Conservation (phyloP, 2,329 filamentous ascomycete genomes). For the Aspergillus arachidicola region DNA sequence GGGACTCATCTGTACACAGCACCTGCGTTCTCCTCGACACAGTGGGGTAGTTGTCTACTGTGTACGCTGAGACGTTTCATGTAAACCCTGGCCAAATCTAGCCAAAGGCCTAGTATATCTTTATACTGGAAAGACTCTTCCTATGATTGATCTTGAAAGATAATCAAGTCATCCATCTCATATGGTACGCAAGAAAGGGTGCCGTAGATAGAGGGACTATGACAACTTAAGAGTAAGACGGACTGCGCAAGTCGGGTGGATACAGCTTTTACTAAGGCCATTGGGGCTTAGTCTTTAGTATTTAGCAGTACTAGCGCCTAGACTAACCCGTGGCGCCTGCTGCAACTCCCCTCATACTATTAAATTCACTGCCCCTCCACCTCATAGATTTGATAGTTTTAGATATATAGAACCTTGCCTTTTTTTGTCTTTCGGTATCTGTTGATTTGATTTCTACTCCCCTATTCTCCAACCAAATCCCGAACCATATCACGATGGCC, state of each 20-base stretch:
- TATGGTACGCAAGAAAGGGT: background rate
- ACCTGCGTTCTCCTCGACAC: background rate
- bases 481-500: slow-evolving; percentile 10
- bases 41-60: background rate
- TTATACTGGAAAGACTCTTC: background rate
- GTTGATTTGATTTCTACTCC: background rate
- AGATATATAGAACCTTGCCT: background rate
- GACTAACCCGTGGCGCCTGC: background rate
- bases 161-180: background rate
- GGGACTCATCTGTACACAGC: background rate
- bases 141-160: background rate
- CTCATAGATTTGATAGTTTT: background rate
- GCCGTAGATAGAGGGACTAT: no score
- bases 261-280: background rate
- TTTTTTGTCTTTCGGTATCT: background rate
- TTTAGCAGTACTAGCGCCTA: background rate
- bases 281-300: background rate
- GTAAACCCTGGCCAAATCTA: background rate
- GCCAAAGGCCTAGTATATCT: no score
- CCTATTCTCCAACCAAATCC: background rate
- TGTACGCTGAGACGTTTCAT: background rate
- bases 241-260: background rate
- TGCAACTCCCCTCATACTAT: background rate
- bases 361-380: slow-evolving; percentile 1
- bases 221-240: background rate